Evolutionary conservation across 805 yeast genomes (phyloP), one percentile per base, ranked within the genome.

Genomic region (Yarrowia hollandica): DNA sequence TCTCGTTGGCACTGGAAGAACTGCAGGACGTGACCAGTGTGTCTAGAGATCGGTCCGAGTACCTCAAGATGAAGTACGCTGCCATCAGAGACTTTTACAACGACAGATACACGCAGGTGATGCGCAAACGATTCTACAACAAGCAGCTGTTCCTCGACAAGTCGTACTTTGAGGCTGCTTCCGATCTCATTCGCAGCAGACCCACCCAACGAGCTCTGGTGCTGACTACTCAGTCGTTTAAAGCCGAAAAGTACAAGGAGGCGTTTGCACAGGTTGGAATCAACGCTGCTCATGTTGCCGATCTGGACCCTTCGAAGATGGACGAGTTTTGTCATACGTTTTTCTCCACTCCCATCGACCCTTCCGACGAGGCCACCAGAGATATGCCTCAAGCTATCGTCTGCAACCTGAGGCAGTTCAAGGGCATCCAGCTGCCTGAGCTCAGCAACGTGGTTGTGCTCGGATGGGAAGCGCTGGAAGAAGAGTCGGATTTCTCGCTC

Each of bases 231-330:
- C 58, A 35, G 35, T 37, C 42, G 28, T 52, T 35, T 26, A 52
- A 52, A 26, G 42, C 58, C 18, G 34, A 34, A 18, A 52, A 26
- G 44, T 52, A 52, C 44, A 37, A 35, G 46, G 44, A 52, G 19
- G 58, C 58, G 3, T 52, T 52, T 21, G 44, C 22, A 9, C 14
- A 28, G 25, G 44, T 35, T 5, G 58, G 58, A 2, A 7, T 52
- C n/a, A 52, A 35, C n/a, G 58, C 58, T n/a, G 44, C 58, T 12
- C 42, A 52, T 11, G 33, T 52, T 26, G 58, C 58, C 19, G 44
- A 52, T 6, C 12, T 52, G 35, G 44, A 52, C 18, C 58, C 58
- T 23, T 23, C 42, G 4, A 14, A n/a, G n/a, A 37, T 52, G 42
- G 34, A 15, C 12, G 35, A 52, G 15, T 52, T 52, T 7, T 37